Percentiles rank a stretch among this genome's conserved stretches.
phyloP scores from a whole-genome alignment of 176 grass and related monocot genomes.

The Cymbopogon citratus region DNA sequence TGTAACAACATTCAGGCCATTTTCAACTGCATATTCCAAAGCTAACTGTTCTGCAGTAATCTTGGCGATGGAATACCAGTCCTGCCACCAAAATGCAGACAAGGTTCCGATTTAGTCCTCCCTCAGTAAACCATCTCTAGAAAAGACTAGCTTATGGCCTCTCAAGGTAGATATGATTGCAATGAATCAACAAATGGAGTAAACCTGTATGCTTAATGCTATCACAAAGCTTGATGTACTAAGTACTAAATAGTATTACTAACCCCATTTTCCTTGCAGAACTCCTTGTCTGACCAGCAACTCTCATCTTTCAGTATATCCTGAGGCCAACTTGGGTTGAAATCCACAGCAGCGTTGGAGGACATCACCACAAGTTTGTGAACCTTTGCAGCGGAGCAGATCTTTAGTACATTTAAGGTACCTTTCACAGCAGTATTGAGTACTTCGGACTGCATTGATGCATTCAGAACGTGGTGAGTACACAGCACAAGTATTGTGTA shows the following conservation, averaged over 20 bases:
- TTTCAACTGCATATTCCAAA: conserved; percentile 26
- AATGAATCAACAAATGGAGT: neutral
- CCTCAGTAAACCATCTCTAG: neutral
- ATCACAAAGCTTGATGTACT: neutral
- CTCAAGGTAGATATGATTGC: neutral
- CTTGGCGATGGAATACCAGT: conserved; percentile 45
- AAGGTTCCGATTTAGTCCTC: neutral
- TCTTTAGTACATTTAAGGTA: conserved; percentile 42
- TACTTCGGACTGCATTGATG: conserved; percentile 36
- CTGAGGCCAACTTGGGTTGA: conserved; percentile 38
- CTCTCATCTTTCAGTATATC: conserved; percentile 29
- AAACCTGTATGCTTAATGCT: neutral
- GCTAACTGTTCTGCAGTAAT: conserved; percentile 41
- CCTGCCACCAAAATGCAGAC: conserved; percentile 16
- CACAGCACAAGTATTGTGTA: neutral
- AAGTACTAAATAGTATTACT: too few relatives aligned
- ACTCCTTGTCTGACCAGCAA: conserved; percentile 42
- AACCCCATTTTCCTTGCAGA: conserved; percentile 34
- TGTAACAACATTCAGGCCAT: conserved; percentile 33
- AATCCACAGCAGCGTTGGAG: conserved; percentile 35
- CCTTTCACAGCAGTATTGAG: conserved; percentile 27
- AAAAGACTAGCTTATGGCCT: neutral
- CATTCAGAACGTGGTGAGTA: neutral
- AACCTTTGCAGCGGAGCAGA: conserved; percentile 28
- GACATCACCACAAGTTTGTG: conserved; percentile 40